Evolutionary conservation across 129 eudicot species (phyloP).

Genomic region (Saposhnikovia divaricata): DNA sequence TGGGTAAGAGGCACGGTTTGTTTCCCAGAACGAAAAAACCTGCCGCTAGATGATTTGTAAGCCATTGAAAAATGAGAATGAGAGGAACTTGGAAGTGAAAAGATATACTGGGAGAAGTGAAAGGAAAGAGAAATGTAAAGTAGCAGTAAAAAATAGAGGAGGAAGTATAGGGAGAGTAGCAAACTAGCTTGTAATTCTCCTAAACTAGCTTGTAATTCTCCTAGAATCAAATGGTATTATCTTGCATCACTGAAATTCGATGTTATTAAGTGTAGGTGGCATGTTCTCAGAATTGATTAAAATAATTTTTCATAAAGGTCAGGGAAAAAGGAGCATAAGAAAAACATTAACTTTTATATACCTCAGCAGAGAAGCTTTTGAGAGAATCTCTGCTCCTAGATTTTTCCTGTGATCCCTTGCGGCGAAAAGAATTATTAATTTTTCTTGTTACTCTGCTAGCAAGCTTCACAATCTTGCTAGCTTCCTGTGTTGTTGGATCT

Average conservation of each 20-base stretch:
- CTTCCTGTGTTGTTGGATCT: conserved; percentile 86
- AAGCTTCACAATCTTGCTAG: conserved; percentile 79
- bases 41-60: too few relatives aligned
- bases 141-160: too few relatives aligned
- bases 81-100: too few relatives aligned
- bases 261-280: neutral
- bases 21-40: too few relatives aligned
- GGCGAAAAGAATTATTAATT: conserved; percentile 27
- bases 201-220: too few relatives aligned
- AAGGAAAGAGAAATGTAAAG: too few relatives aligned
- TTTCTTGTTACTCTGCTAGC: conserved; percentile 88
- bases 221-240: neutral
- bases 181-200: too few relatives aligned
- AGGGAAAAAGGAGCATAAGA: too few relatives aligned
- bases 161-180: too few relatives aligned
- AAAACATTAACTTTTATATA: conserved; percentile 11
- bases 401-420: conserved; percentile 49
- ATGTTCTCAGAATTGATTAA: neutral
- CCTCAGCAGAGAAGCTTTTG: conserved; percentile 67
- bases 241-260: neutral
- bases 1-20: too few relatives aligned
- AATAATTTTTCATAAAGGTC: neutral
- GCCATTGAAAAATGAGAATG: too few relatives aligned
- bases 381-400: conserved; percentile 69
- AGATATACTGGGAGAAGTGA: too few relatives aligned